Evolutionary conservation across 1,139 yeast species (phyloP), one percentile per base, ranked within the genome.

Genomic region (Debaryomyces singareniensis): DNA sequence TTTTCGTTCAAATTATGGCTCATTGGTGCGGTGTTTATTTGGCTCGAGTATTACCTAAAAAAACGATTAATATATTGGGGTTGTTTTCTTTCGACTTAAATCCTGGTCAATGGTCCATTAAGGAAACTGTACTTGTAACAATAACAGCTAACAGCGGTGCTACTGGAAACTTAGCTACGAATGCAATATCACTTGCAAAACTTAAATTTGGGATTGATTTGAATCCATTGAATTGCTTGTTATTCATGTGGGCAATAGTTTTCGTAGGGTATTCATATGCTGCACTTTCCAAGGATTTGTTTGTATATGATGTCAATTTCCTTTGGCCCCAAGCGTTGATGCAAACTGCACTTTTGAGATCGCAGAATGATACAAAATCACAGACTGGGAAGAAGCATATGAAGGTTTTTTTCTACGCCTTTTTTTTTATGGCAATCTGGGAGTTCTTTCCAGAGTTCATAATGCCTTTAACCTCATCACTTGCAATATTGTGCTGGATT

Each of bases 221-320:
- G 1, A 36, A 51, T 28, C 49, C 61, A 0, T 30, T 48, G 1
- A 44, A 57, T 5, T 66, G 69, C 4, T 37, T 66, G 4, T 39
- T 52, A 4, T 66, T 62, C 37, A 66, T 66, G 71, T 61, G 61
- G 52, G 55, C 70, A 5, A 66, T 65, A 25, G 71, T 64, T 11
- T 63, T 67, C 43, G 55, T 63, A n/a, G 71, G 73, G 2, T 67
- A 65, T 36, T 62, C 71, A 0, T 65, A 59, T 39, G 70, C 68
- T n/a, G 67, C 68, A 1, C 55, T 67, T 26, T 68, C 69, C 5
- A 56, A 61, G 38, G 47, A 51, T 29, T 49, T 65, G 30, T 53
- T 66, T n/a, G 40, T 65, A 2, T 62, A 63, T 35, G 70, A 65
- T 35, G 66, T 68, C 1, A 58, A 59, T 26, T 64, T 61, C 34